phyloP scores from a whole-genome alignment of 192 early-diverging fungal genomes.

The Podila verticillata region DNA sequence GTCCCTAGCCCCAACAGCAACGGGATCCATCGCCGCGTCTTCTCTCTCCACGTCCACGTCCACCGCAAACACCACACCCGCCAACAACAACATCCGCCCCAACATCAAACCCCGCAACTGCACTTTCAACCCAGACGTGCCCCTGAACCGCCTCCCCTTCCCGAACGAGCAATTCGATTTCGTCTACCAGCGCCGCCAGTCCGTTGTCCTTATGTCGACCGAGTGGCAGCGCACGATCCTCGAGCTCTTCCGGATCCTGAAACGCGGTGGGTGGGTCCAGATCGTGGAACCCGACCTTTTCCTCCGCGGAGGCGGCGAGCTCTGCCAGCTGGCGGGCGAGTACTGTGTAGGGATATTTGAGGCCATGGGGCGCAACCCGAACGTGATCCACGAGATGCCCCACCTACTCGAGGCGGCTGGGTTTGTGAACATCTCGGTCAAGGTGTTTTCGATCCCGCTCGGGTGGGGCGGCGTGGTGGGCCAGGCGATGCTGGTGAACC shows the following conservation, averaged over 20 bases:
- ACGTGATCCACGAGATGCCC: constrained; percentile 37
- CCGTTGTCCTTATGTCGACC: constrained; percentile 31
- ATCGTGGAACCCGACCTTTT: constrained; percentile 38
- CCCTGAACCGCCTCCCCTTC: constrained; percentile 45
- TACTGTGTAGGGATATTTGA: constrained; percentile 37
- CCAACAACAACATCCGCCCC: constrained; percentile 12
- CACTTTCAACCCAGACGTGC: constrained; percentile 19
- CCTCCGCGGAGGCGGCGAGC: constrained; percentile 31
- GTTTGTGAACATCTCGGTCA: constrained; percentile 27
- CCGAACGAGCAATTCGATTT: constrained; percentile 51
- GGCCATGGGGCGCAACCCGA: constrained; percentile 38
- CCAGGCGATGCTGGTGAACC: constrained; percentile 37
- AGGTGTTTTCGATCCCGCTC: constrained; percentile 34
- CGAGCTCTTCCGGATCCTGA: constrained; percentile 43
- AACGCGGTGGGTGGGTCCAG: constrained; percentile 48
- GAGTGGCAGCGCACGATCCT: constrained; percentile 39
- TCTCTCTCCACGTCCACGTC: background rate
- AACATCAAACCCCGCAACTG: constrained; percentile 30
- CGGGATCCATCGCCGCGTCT: background rate
- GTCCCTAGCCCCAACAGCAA: no score
- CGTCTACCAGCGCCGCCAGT: constrained; percentile 47
- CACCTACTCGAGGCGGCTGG: constrained; percentile 21
- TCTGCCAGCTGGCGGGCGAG: constrained; percentile 40
- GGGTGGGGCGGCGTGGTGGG: constrained; percentile 40
- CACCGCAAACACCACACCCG: background rate